phyloP scores from a whole-genome alignment of 2,329 filamentous ascomycete genomes.

The Neofusicoccum laricinum region DNA sequence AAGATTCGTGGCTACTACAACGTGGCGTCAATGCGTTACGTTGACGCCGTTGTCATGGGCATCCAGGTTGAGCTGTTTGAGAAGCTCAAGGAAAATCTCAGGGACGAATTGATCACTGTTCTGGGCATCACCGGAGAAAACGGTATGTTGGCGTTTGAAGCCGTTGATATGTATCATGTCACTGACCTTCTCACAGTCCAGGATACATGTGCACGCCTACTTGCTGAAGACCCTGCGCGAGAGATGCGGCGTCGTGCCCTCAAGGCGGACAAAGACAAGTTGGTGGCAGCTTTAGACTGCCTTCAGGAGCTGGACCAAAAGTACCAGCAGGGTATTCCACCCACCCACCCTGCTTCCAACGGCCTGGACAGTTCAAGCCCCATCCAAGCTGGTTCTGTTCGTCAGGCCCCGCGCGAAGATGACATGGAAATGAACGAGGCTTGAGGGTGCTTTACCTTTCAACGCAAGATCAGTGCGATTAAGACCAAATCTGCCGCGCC shows the following conservation, averaged over 20 bases:
- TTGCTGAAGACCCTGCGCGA: slow-evolving; percentile 34
- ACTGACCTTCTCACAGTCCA: background rate
- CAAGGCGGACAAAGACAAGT: slow-evolving; percentile 24
- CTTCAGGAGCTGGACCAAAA: slow-evolving; percentile 19
- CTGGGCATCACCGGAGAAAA: background rate
- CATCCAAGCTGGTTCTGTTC: background rate
- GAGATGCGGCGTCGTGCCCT: slow-evolving; percentile 27
- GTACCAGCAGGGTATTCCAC: background rate
- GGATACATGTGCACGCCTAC: slow-evolving; percentile 23
- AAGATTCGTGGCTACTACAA: slow-evolving; percentile 68
- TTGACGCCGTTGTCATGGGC: slow-evolving; percentile 50
- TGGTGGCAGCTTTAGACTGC: slow-evolving; percentile 28
- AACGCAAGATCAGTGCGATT: too few species aligned
- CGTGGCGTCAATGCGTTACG: slow-evolving; percentile 62
- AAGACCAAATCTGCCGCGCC: too few species aligned
- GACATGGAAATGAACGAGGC: background rate
- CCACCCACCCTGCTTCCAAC: background rate
- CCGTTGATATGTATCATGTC: too few species aligned
- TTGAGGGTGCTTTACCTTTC: background rate
- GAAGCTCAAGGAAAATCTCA: background rate
- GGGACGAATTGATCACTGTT: slow-evolving; percentile 25
- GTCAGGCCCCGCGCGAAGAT: background rate
- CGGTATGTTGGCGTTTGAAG: background rate
- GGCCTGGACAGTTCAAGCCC: background rate
- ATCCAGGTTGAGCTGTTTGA: slow-evolving; percentile 33